phyloP scores from a whole-genome alignment of 106 monocot genomes.

The Dendrobium chrysotoxum region DNA sequence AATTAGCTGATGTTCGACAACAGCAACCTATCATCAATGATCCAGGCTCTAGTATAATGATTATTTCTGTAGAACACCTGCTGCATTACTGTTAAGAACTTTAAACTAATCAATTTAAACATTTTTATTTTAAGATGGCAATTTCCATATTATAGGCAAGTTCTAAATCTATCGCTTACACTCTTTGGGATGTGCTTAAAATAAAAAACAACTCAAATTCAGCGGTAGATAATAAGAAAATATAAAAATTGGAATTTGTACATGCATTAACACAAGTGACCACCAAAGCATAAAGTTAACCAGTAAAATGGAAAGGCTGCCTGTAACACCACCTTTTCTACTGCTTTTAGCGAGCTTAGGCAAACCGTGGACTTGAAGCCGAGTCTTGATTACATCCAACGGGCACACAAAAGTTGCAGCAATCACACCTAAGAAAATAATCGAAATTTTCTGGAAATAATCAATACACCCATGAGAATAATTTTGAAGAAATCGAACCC shows the following conservation, averaged over 20 bases:
- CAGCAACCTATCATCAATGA: not conserved
- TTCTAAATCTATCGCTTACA: not conserved
- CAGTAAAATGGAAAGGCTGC: too few species aligned
- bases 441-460: not conserved
- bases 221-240: too few species aligned
- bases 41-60: not conserved
- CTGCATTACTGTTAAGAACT: too few species aligned
- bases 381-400: slow-evolving; percentile 68
- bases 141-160: not conserved
- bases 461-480: not conserved
- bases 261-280: not conserved
- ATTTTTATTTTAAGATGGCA: too few species aligned
- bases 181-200: not conserved
- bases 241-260: not conserved
- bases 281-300: not conserved
- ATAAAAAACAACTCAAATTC: too few species aligned
- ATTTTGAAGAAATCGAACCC: not conserved
- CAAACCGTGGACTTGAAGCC: slow-evolving; percentile 59
- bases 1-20: not conserved
- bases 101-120: too few species aligned
- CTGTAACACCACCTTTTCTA: slow-evolving; percentile 23
- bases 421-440: slow-evolving; percentile 36
- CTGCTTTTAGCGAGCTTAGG: slow-evolving; percentile 23
- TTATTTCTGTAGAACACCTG: too few species aligned
- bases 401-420: slow-evolving; percentile 72